Conservation (phyloP, 768 basidiomycete genomes). For the Collybia sp. region DNA sequence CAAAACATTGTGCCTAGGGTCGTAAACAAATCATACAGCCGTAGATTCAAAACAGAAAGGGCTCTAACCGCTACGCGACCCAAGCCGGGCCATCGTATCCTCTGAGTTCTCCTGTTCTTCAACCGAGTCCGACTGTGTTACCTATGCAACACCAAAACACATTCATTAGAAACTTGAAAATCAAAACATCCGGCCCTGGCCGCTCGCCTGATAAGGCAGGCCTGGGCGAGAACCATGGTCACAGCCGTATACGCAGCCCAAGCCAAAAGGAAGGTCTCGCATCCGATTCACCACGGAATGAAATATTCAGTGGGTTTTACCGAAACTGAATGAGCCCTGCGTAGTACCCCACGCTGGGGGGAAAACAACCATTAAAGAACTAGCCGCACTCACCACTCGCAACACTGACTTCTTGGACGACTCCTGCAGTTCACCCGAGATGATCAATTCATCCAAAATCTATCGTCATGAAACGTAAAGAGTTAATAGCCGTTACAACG, state of each 20-base stretch:
- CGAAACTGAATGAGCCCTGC: too few relatives aligned
- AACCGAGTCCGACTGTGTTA: conserved; percentile 78
- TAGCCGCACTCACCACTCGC: conserved; percentile 32
- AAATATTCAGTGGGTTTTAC: too few relatives aligned
- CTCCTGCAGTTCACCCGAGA: conserved; percentile 96
- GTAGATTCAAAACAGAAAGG: conserved; percentile 4
- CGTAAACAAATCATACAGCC: too few relatives aligned
- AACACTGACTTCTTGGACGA: conserved; percentile 92
- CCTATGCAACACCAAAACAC: conserved; percentile 37
- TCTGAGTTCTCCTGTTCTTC: conserved; percentile 86
- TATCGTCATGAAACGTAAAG: conserved; percentile 10
- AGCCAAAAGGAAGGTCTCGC: too few relatives aligned
- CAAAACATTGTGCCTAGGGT: conserved; percentile 2
- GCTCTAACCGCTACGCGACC: conserved; percentile 65
- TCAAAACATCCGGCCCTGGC: not conserved
- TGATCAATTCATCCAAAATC: conserved; percentile 96
- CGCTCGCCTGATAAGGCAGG: too few relatives aligned
- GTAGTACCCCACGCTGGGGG: too few relatives aligned
- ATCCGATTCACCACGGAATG: too few relatives aligned
- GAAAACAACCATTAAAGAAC: not conserved
- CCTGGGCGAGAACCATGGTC: too few relatives aligned
- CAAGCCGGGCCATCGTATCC: conserved; percentile 73
- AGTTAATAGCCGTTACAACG: not conserved
- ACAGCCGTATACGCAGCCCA: too few relatives aligned
- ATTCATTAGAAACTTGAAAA: not conserved